These are phyloP conservation scores for Microcos paniculata DNA, from an alignment of 345 rosid species.

Conservation along the genomic window DNA sequence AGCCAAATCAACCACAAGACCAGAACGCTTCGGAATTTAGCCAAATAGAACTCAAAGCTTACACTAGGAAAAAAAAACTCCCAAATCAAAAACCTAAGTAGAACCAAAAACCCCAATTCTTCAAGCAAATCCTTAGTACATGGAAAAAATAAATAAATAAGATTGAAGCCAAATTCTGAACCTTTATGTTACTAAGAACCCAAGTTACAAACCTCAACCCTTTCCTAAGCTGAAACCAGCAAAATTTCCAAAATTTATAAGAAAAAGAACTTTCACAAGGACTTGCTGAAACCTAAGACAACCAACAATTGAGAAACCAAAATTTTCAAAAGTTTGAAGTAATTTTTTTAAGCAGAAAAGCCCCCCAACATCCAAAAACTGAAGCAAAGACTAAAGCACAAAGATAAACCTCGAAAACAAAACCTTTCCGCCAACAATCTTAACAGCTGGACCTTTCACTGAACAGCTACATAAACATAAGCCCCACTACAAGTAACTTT, in stretches of 20 bases:
- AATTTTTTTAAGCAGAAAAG: background rate
- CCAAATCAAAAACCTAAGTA: conserved; percentile 4
- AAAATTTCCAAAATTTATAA: no score
- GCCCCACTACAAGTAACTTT: no score
- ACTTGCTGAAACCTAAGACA: no score
- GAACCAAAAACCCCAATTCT: background rate
- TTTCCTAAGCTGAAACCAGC: no score
- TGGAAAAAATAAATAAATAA: background rate
- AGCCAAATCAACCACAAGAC: background rate
- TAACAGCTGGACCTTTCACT: background rate
- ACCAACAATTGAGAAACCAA: background rate
- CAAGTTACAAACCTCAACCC: no score
- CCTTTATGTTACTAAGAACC: background rate
- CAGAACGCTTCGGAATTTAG: background rate
- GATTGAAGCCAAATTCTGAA: background rate
- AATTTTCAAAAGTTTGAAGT: background rate
- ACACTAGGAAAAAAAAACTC: background rate
- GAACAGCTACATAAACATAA: background rate
- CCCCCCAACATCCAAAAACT: background rate
- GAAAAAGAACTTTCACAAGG: no score
- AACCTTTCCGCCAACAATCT: background rate
- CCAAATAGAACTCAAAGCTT: background rate
- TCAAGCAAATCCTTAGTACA: background rate
- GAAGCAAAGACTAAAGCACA: background rate
- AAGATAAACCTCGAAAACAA: background rate